Percentiles rank a stretch among this genome's conserved stretches.
These are phyloP conservation scores for Meira miltonrushii DNA, from an alignment of 1,284 basidiomycete species.

Conservation along the genomic window DNA sequence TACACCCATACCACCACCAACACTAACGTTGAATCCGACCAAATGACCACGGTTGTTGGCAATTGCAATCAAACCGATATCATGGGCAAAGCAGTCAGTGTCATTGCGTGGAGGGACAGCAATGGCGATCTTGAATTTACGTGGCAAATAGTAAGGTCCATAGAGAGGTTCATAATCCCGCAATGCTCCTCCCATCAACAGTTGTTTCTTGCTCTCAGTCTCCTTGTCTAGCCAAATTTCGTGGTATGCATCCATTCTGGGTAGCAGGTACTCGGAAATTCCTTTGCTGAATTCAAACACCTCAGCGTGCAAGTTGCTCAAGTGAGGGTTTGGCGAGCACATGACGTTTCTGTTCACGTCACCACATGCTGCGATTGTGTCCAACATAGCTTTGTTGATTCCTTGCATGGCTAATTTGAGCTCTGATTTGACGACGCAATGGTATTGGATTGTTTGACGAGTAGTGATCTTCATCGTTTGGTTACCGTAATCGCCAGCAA, in stretches of 20 bases:
- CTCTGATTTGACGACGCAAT: constrained; percentile 94
- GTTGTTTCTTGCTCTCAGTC: constrained; percentile 58
- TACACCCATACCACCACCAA: constrained; percentile 94
- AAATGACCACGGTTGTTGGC: constrained; percentile 59
- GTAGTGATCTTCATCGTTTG: constrained; percentile 97
- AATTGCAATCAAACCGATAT: constrained; percentile 91
- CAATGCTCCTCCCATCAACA: constrained; percentile 81
- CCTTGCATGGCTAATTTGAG: constrained; percentile 93
- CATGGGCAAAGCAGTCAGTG: constrained; percentile 91
- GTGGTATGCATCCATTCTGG: constrained; percentile 88
- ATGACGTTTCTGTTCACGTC: constrained; percentile 94
- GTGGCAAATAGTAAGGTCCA: constrained; percentile 91
- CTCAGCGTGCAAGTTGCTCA: constrained; percentile 76
- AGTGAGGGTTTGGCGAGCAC: constrained; percentile 81
- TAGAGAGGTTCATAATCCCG: constrained; percentile 94
- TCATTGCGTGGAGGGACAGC: constrained; percentile 96
- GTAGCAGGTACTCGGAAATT: constrained; percentile 80
- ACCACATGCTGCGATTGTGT: constrained; percentile 96
- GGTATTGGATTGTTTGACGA: constrained; percentile 98
- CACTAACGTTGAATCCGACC: constrained; percentile 54
- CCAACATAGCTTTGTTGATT: constrained; percentile 84
- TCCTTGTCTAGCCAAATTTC: constrained; percentile 89
- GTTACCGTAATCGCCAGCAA: constrained; percentile 89
- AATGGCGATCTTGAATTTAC: constrained; percentile 96
- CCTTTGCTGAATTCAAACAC: constrained; percentile 81